Evolutionary conservation across 139 green algal genomes (phyloP).

Genomic region (Astrephomene gubernaculifera): DNA sequence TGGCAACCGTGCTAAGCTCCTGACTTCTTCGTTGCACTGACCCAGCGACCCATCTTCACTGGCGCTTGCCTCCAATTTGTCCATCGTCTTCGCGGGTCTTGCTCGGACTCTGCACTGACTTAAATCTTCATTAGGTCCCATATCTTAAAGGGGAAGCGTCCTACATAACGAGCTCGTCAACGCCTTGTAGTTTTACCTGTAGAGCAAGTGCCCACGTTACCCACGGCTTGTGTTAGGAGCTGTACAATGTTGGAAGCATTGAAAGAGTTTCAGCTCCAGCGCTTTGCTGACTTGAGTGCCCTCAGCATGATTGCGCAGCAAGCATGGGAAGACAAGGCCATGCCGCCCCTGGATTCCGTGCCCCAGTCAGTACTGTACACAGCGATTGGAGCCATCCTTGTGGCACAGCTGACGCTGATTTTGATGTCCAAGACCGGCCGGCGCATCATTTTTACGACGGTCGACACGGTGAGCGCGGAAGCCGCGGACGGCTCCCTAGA

Average conservation of each 20-base stretch:
- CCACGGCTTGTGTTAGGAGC: too few relatives aligned
- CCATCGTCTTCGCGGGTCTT: too few relatives aligned
- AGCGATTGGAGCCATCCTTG: background rate
- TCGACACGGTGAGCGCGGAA: conserved; percentile 17
- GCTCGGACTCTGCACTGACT: background rate
- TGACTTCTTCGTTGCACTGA: too few relatives aligned
- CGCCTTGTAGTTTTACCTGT: too few relatives aligned
- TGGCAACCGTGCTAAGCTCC: background rate
- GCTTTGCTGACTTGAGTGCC: background rate
- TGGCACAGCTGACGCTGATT: background rate
- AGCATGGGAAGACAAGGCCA: background rate
- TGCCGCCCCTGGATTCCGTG: background rate
- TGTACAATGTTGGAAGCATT: conserved; percentile 13
- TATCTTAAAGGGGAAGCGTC: too few relatives aligned
- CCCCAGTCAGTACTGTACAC: background rate
- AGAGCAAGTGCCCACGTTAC: too few relatives aligned
- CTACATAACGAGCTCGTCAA: too few relatives aligned
- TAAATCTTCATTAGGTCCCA: too few relatives aligned
- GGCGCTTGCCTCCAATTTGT: too few relatives aligned
- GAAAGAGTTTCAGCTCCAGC: conserved; percentile 21
- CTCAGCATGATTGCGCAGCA: background rate
- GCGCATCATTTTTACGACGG: conserved; percentile 1
- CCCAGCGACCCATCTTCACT: conserved; percentile 16
- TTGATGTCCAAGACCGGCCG: conserved; percentile 4
- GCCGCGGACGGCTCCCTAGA: too few relatives aligned